These are phyloP conservation scores for Umbelopsis sp. DNA, from an alignment of 192 early-diverging fungal species.

Conservation along the genomic window DNA sequence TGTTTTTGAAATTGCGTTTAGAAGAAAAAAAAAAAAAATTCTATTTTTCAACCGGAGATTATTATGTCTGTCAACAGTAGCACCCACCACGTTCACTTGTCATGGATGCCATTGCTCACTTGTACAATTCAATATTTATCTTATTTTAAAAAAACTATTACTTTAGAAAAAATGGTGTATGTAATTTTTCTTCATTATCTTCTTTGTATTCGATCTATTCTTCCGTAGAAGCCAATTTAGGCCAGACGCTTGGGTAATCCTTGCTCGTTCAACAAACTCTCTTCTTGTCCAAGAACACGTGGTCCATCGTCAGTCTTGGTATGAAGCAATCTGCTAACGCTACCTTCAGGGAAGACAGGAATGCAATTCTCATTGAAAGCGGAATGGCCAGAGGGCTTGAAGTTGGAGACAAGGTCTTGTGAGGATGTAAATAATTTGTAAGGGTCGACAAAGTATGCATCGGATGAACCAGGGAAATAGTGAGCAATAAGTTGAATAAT, in stretches of 20 bases:
- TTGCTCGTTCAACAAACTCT: slow-evolving; percentile 60
- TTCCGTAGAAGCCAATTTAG: background rate
- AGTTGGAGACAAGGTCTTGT: slow-evolving; percentile 33
- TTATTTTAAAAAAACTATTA: background rate
- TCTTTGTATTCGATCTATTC: background rate
- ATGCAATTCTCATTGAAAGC: slow-evolving; percentile 56
- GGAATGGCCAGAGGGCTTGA: slow-evolving; percentile 43
- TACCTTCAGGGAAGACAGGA: slow-evolving; percentile 65
- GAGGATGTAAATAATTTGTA: slow-evolving; percentile 35
- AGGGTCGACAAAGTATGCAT: slow-evolving; percentile 60
- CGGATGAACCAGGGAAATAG: slow-evolving; percentile 74
- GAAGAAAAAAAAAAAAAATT: too few relatives aligned
- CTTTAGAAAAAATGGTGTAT: background rate
- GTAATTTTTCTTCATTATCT: background rate
- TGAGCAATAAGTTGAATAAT: slow-evolving; percentile 82
- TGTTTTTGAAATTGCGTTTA: too few relatives aligned
- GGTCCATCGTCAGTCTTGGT: slow-evolving; percentile 93
- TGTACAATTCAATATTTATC: background rate
- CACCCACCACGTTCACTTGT: too few relatives aligned
- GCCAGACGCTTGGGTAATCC: slow-evolving; percentile 55
- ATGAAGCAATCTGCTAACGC: slow-evolving; percentile 87
- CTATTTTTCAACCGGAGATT: background rate
- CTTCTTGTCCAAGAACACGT: slow-evolving; percentile 64
- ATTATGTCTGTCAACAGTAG: too few relatives aligned
- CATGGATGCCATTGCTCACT: too few relatives aligned